These are phyloP conservation scores for Omphalea diandra DNA, from an alignment of 441 rosid genomes.

Conservation along the genomic window DNA sequence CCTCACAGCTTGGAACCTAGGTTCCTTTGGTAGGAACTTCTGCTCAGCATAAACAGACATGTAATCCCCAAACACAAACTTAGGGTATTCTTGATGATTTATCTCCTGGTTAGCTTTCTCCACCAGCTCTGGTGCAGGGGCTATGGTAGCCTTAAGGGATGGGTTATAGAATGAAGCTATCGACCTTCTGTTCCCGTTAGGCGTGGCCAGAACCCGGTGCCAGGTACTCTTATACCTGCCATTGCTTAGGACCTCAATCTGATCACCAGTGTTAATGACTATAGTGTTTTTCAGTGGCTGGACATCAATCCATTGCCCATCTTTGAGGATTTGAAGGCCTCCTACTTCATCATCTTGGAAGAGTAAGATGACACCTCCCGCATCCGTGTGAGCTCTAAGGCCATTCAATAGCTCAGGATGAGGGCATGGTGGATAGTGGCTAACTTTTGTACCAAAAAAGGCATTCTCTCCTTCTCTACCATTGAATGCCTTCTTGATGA, in stretches of 20 bases:
- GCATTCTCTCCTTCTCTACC: conserved; percentile 51
- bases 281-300: conserved; percentile 71
- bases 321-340: conserved; percentile 86
- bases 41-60: conserved; percentile 78
- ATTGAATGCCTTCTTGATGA: conserved; percentile 61
- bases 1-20: conserved; percentile 75
- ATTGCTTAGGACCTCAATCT: conserved; percentile 84
- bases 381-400: conserved; percentile 90
- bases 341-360: conserved; percentile 77
- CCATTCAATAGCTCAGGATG: conserved; percentile 66
- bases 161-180: conserved; percentile 93
- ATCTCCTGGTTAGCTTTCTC: conserved; percentile 25
- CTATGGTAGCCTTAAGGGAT: conserved; percentile 62
- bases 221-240: conserved; percentile 83
- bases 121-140: conserved; percentile 50
- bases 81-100: conserved; percentile 48
- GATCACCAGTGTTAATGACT: conserved; percentile 91
- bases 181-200: conserved; percentile 67
- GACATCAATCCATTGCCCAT: conserved; percentile 75
- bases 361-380: conserved; percentile 82
- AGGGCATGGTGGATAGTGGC: conserved; percentile 96
- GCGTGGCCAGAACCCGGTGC: conserved; percentile 63
- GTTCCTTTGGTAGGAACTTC: conserved; percentile 88
- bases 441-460: conserved; percentile 86
- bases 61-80: conserved; percentile 84